These are phyloP conservation scores for Nymphaea thermarum DNA, from an alignment of 164 flowering plant genomes.

Conservation along the genomic window DNA sequence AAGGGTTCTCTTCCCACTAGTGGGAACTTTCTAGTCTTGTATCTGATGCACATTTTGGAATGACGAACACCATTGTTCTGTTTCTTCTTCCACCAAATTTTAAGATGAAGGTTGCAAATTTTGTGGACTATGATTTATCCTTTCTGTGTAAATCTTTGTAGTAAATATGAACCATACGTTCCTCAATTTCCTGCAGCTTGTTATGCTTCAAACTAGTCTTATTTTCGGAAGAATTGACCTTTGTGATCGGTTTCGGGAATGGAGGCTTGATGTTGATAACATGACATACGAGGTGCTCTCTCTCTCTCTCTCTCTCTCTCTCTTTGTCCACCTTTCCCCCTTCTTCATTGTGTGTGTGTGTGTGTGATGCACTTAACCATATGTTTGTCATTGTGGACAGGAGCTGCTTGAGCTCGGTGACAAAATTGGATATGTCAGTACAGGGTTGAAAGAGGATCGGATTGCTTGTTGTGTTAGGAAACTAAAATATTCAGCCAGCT, in stretches of 20 bases:
- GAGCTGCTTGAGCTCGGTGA: slow-evolving; percentile 65
- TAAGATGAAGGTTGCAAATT: no score
- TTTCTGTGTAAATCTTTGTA: no score
- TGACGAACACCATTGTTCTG: no score
- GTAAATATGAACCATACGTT: no score
- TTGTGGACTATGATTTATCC: no score
- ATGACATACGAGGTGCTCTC: slow-evolving; percentile 48
- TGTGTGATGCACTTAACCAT: not conserved
- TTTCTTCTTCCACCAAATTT: no score
- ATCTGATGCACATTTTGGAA: no score
- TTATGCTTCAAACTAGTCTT: slow-evolving; percentile 51
- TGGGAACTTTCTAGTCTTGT: no score
- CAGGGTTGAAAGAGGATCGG: slow-evolving; percentile 58
- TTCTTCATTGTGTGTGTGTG: not conserved
- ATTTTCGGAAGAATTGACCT: slow-evolving; percentile 36
- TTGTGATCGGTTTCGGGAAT: slow-evolving; percentile 49
- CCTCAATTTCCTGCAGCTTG: slow-evolving; percentile 29
- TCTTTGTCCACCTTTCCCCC: no score
- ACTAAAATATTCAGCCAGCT: slow-evolving; percentile 20
- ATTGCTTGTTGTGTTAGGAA: slow-evolving; percentile 38
- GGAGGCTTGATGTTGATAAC: slow-evolving; percentile 75
- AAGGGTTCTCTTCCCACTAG: no score
- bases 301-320: no score
- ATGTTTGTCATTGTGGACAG: slow-evolving; percentile 16
- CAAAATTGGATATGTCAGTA: slow-evolving; percentile 53